A percentile compares a stretch with the other conserved stretches of the same genome.
These are phyloP conservation scores for Fusarium subtropicale DNA, from an alignment of 2,329 filamentous ascomycete genomes.

Conservation along the genomic window DNA sequence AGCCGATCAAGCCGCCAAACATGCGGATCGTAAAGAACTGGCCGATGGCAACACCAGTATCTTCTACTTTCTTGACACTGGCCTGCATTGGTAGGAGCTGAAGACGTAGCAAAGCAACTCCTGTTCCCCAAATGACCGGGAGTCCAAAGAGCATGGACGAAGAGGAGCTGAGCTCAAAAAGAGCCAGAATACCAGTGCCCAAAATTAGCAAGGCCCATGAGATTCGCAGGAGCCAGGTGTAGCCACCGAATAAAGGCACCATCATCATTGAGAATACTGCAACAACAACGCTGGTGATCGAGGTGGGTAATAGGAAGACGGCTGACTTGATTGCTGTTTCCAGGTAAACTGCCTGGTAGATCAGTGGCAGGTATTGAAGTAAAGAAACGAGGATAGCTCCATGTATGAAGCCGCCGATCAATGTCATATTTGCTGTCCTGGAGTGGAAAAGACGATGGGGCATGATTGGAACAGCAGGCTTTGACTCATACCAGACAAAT, in stretches of 20 bases:
- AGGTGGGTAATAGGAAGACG: constrained; percentile 4
- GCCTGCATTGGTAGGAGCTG: constrained; percentile 22
- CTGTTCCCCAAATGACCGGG: constrained; percentile 15
- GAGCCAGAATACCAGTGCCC: constrained; percentile 8
- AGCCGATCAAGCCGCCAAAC: constrained; percentile 4
- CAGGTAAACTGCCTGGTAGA: constrained; percentile 19
- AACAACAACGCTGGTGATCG: constrained; percentile 7
- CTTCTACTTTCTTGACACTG: constrained; percentile 11
- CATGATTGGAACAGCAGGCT: constrained; percentile 15
- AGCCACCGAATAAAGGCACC: constrained; percentile 17
- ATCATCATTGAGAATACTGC: constrained; percentile 27
- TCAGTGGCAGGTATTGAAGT: constrained; percentile 12
- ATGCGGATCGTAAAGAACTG: constrained; percentile 18
- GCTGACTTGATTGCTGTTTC: constrained; percentile 18
- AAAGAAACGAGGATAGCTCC: constrained; percentile 15
- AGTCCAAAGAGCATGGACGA: constrained; percentile 10
- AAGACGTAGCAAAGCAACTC: constrained; percentile 12
- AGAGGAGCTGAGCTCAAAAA: not conserved
- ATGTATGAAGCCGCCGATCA: constrained; percentile 19
- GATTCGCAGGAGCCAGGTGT: constrained; percentile 8
- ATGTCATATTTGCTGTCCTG: constrained; percentile 25
- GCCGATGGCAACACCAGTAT: constrained; percentile 16
- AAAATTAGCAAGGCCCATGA: constrained; percentile 9
- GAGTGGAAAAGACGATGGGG: constrained; percentile 15
- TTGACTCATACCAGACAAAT: constrained; percentile 16